These are phyloP conservation scores for Sporothrix dimorphospora DNA, from an alignment of 2,329 filamentous ascomycete species.

Conservation along the genomic window DNA sequence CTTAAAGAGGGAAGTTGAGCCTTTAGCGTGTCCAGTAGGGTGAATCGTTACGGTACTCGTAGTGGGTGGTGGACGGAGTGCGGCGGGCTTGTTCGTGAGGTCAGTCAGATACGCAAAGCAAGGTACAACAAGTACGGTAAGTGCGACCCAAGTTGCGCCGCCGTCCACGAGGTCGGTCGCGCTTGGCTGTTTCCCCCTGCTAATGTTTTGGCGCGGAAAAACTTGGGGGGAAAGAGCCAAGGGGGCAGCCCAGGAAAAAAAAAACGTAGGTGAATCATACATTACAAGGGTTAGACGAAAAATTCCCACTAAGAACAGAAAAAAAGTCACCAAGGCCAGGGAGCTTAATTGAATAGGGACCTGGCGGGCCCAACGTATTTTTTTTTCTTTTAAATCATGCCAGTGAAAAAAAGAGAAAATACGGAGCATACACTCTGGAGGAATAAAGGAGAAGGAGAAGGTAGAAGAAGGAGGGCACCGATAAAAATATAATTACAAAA, in stretches of 20 bases:
- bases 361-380: neutral
- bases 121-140: neutral
- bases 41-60: slow-evolving; percentile 5
- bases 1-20: slow-evolving; percentile 29
- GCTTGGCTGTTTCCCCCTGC: slow-evolving; percentile 9
- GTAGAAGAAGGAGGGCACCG: neutral
- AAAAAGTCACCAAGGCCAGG: slow-evolving; percentile 22
- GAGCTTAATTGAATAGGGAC: slow-evolving; percentile 26
- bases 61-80: neutral
- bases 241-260: slow-evolving; percentile 9
- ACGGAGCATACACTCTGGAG: neutral
- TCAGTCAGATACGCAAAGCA: slow-evolving; percentile 14
- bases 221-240: slow-evolving; percentile 5
- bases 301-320: slow-evolving; percentile 24
- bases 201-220: slow-evolving; percentile 8
- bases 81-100: slow-evolving; percentile 11
- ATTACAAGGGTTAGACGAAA: slow-evolving; percentile 18
- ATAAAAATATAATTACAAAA: too few relatives aligned
- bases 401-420: neutral
- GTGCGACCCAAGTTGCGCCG: neutral
- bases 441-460: neutral
- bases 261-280: slow-evolving; percentile 27
- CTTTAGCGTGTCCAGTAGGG: slow-evolving; percentile 6
- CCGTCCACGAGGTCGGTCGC: slow-evolving; percentile 4
- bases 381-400: neutral